Conservation (phyloP, 371 early-diverging fungal genomes). For the Nosema granulosis region DNA sequence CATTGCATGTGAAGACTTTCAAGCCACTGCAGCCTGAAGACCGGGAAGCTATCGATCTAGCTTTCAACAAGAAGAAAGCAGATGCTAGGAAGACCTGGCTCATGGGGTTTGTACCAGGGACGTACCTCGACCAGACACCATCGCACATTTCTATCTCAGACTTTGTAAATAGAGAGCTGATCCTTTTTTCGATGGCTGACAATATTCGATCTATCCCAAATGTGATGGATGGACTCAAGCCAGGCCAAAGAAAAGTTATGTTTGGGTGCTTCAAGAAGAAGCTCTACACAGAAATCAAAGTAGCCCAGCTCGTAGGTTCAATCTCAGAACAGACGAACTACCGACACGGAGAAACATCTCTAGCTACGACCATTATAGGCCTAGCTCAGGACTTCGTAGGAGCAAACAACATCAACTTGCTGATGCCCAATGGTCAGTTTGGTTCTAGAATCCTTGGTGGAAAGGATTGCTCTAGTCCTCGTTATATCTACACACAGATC, state of each 20-base stretch:
- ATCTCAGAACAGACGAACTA: slow-evolving; percentile 87
- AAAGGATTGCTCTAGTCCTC: slow-evolving; percentile 89
- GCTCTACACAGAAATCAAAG: slow-evolving; percentile 79
- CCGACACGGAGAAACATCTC: slow-evolving; percentile 91
- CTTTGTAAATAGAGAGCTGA: slow-evolving; percentile 93
- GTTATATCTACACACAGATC: slow-evolving; percentile 89
- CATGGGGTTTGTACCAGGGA: slow-evolving; percentile 77
- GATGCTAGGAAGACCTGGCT: slow-evolving; percentile 95
- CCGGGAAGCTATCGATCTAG: slow-evolving; percentile 81
- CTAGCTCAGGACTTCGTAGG: slow-evolving; percentile 97
- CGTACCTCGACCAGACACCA: slow-evolving; percentile 80
- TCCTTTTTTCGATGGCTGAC: slow-evolving; percentile 93
- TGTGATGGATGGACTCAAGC: slow-evolving; percentile 95
- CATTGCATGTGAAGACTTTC: slow-evolving; percentile 81
- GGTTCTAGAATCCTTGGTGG: slow-evolving; percentile 91
- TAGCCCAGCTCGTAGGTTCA: slow-evolving; percentile 86
- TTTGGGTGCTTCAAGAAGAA: slow-evolving; percentile 85
- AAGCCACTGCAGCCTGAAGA: slow-evolving; percentile 70
- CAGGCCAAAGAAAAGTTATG: slow-evolving; percentile 93
- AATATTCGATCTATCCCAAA: slow-evolving; percentile 92
- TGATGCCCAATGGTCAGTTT: slow-evolving; percentile 88
- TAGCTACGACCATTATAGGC: slow-evolving; percentile 82
- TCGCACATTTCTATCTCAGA: slow-evolving; percentile 77
- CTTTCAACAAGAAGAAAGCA: slow-evolving; percentile 91
- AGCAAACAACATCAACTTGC: slow-evolving; percentile 82